Conservation (phyloP, 306 rosid genomes). For the Macrotyloma uniflorum region DNA sequence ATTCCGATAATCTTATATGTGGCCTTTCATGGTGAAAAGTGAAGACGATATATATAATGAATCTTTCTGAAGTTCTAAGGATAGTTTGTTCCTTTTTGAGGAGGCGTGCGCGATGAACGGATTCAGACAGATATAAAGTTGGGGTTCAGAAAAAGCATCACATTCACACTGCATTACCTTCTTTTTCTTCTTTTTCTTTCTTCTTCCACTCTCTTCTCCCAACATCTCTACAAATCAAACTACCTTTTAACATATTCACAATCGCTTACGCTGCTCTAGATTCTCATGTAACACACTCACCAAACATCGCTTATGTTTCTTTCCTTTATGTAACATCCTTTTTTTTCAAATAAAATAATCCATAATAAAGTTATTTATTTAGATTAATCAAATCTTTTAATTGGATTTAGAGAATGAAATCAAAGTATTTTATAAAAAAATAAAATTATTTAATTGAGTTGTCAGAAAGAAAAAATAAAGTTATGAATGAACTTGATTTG, state of each 20-base stretch:
- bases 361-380: too few species aligned
- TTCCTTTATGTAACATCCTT: not conserved
- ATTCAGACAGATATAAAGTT: conserved; percentile 34
- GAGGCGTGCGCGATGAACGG: conserved; percentile 40
- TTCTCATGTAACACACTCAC: not conserved
- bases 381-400: too few species aligned
- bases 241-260: not conserved
- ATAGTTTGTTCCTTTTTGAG: conserved; percentile 33
- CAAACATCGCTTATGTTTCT: not conserved
- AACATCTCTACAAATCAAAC: not conserved
- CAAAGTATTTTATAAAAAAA: too few species aligned
- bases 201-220: not conserved
- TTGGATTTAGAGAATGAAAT: too few species aligned
- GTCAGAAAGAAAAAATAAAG: too few species aligned
- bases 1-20: conserved; percentile 27
- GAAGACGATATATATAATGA: conserved; percentile 17
- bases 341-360: too few species aligned
- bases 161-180: not conserved
- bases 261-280: not conserved
- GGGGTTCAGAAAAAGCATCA: conserved; percentile 19
- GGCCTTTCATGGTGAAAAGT: conserved; percentile 17
- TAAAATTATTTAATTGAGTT: too few species aligned
- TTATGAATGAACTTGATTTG: too few species aligned
- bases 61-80: conserved; percentile 26
- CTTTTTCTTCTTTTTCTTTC: conserved; percentile 24